Evolutionary conservation across 2,329 filamentous ascomycete genomes (phyloP).

Genomic region (Pseudocercospora vitis): DNA sequence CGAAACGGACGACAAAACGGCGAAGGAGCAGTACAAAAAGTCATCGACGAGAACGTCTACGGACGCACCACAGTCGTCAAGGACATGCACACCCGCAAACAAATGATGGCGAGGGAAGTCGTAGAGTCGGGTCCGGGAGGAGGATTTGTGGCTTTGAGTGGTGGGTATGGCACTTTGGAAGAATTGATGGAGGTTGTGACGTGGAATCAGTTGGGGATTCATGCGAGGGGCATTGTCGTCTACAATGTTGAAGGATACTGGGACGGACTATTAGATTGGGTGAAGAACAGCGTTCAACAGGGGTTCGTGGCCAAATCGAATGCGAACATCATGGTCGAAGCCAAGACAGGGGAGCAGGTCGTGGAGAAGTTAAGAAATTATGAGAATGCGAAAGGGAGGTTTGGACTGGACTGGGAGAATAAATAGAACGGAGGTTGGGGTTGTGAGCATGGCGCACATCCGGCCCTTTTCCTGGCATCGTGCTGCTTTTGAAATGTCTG

Average conservation of each 20-base stretch:
- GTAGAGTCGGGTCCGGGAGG: conserved; percentile 76
- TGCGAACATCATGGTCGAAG: conserved; percentile 75
- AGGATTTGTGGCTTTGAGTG: conserved; percentile 84
- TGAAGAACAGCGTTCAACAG: conserved; percentile 69
- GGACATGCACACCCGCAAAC: conserved; percentile 96
- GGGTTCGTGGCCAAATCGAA: conserved; percentile 75
- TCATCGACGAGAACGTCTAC: conserved; percentile 67
- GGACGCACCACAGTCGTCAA: conserved; percentile 83
- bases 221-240: conserved; percentile 73
- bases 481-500: not conserved
- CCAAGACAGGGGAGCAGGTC: conserved; percentile 69
- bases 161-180: conserved; percentile 93
- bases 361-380: conserved; percentile 71
- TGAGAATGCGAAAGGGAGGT: conserved; percentile 69
- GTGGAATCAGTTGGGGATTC: conserved; percentile 95
- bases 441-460: not conserved
- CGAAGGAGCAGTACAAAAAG: conserved; percentile 39
- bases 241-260: conserved; percentile 91
- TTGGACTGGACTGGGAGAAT: conserved; percentile 78
- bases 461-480: no score
- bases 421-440: conserved; percentile 44
- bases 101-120: conserved; percentile 87
- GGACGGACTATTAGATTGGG: conserved; percentile 81
- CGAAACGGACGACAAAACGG: conserved; percentile 18
- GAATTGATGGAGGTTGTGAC: conserved; percentile 89